Evolutionary conservation across 2,329 filamentous ascomycete genomes (phyloP), one percentile per base, ranked within the genome.

Genomic region (Cercospora sp.): DNA sequence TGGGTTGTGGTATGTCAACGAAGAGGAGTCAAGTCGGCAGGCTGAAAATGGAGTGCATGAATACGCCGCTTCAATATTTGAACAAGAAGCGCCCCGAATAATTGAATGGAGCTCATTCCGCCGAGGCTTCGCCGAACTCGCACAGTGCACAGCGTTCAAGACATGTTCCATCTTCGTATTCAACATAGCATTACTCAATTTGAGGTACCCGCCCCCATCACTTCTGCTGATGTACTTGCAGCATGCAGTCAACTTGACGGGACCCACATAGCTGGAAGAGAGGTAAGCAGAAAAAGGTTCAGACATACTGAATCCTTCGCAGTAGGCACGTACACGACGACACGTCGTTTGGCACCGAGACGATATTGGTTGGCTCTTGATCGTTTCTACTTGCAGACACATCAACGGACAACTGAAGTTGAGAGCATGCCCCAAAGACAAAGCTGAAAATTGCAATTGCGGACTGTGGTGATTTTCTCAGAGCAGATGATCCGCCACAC

Each of bases 21-120:
- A 45, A 40, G 58, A 61, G 37, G 32, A 21, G 58, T 16, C 37
- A 28, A 61, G 49, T 53, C 24, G 21, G 49, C 49, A 53, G 12
- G 49, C 24, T 53, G 21, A 6, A 16, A 53, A 53, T 28, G 13
- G 12, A 24, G 12, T 1, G 12, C 2, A 16, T 0, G 13, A 16
- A 16, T 6, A 3, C 34, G 34, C 34, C 0, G 0, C 13, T 16
- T 40, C 34, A 40, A 16, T 16, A 40, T 40, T 40, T 40, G 13
- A 40, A 40, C 13, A 16, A 7, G 13, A 2, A 16, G 13, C 7
- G 34, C 13, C 13, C 5, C 13, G 13, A 16, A 16, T 0, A 6
- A 16, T 40, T 16, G 13, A 40, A 3, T 1, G 1, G 12, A 16
- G 34, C 34, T 40, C 34, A 16, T 40, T 40, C 16, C 5, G 34